Percentiles rank a stretch among this genome's conserved stretches.
Conservation (phyloP, 371 early-diverging fungal genomes). For the Actinomortierella wolfii region DNA sequence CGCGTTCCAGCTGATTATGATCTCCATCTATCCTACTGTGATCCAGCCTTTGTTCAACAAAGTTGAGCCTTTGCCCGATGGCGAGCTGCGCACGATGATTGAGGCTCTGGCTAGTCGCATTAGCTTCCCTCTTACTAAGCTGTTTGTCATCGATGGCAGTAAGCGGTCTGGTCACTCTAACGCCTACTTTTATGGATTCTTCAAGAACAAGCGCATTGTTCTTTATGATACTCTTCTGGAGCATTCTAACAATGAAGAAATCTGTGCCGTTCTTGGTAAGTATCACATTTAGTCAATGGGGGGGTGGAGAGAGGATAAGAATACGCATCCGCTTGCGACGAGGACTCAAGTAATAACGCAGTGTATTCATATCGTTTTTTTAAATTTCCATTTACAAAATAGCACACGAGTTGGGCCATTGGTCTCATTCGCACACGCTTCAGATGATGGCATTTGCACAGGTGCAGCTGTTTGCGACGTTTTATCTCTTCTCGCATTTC, state of each 20-base stretch:
- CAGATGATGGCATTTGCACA: constrained; percentile 76
- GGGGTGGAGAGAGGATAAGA: background rate
- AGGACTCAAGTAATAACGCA: too few relatives aligned
- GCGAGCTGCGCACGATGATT: constrained; percentile 84
- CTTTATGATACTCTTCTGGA: constrained; percentile 95
- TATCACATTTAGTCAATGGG: background rate
- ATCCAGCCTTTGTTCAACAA: constrained; percentile 99
- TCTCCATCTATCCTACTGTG: constrained; percentile 91
- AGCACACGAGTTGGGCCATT: constrained; percentile 98
- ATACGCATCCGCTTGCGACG: constrained; percentile 1
- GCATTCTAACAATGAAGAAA: constrained; percentile 84
- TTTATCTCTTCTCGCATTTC: constrained; percentile 85
- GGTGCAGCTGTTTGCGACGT: constrained; percentile 77
- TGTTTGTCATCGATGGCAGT: constrained; percentile 96
- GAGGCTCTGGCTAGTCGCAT: constrained; percentile 85
- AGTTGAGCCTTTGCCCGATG: constrained; percentile 87
- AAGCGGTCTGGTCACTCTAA: constrained; percentile 95
- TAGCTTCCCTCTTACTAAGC: constrained; percentile 92
- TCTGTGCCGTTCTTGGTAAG: constrained; percentile 90
- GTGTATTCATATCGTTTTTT: background rate
- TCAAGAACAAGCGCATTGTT: constrained; percentile 97
- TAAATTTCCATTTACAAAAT: constrained; percentile 10
- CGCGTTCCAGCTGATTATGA: constrained; percentile 86
- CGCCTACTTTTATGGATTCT: constrained; percentile 97
- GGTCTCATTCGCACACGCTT: constrained; percentile 88